These are phyloP conservation scores for Staphylotrichum longicolle DNA, from an alignment of 495 filamentous ascomycete genomes.

Conservation along the genomic window DNA sequence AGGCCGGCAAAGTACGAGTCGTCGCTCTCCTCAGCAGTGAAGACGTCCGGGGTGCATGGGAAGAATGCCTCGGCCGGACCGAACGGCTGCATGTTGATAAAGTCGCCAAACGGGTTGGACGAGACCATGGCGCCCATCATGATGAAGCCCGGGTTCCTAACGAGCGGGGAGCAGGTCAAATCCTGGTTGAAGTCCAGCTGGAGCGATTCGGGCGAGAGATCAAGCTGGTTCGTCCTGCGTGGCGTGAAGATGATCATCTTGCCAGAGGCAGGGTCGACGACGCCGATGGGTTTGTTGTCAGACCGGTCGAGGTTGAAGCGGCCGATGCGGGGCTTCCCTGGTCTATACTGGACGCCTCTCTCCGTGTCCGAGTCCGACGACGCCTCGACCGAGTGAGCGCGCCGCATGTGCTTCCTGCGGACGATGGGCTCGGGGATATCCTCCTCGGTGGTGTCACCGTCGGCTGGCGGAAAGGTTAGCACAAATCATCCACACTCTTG, in stretches of 20 bases:
- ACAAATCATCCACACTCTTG: conserved; percentile 28
- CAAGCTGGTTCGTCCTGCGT: conserved; percentile 37
- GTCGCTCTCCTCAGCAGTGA: conserved; percentile 33
- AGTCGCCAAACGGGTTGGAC: conserved; percentile 52
- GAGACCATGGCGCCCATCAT: conserved; percentile 70
- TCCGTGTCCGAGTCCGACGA: conserved; percentile 49
- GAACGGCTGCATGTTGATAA: conserved; percentile 62
- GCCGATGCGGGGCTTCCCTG: conserved; percentile 48
- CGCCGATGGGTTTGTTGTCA: conserved; percentile 68
- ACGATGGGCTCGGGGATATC: conserved; percentile 58
- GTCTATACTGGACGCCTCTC: conserved; percentile 35
- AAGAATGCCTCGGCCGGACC: conserved; percentile 78
- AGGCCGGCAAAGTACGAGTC: conserved; percentile 38
- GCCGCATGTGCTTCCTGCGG: conserved; percentile 55
- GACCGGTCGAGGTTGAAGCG: conserved; percentile 54
- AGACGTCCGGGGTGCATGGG: conserved; percentile 58
- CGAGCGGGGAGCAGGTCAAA: conserved; percentile 55
- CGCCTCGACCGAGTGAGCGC: conserved; percentile 37
- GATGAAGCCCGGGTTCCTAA: conserved; percentile 66
- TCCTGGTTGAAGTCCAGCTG: conserved; percentile 49
- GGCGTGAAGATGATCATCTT: conserved; percentile 66
- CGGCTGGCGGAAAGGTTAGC: conserved; percentile 63
- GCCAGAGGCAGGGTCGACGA: conserved; percentile 67
- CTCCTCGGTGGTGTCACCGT: conserved; percentile 85
- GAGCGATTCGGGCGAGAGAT: conserved; percentile 48